Evolutionary conservation across 768 basidiomycete species (phyloP).

Genomic region (Serendipita vermifera): DNA sequence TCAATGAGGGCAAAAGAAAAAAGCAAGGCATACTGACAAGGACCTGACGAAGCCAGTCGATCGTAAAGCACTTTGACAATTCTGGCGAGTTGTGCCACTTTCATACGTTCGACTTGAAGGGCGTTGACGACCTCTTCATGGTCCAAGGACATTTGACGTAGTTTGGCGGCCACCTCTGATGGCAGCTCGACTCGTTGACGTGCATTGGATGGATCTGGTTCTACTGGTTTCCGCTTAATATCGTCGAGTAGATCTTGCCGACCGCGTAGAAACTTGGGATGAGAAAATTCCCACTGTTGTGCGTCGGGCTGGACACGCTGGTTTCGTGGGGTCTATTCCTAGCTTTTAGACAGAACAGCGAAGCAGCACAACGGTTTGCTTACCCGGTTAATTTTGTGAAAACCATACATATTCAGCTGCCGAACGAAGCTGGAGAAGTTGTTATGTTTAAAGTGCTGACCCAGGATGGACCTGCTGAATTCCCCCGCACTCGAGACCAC

Average conservation of each 20-base stretch:
- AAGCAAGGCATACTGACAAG: not conserved
- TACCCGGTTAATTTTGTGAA: constrained; percentile 86
- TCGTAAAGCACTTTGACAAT: constrained; percentile 54
- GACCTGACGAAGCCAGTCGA: not conserved
- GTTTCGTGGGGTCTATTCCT: constrained; percentile 57
- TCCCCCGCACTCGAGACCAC: constrained; percentile 78
- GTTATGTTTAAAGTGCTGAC: constrained; percentile 83
- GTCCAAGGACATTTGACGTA: constrained; percentile 59
- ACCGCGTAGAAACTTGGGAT: constrained; percentile 72
- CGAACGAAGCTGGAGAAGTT: constrained; percentile 91
- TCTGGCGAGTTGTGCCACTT: constrained; percentile 46
- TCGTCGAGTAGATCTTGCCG: constrained; percentile 71
- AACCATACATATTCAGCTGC: constrained; percentile 94
- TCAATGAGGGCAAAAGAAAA: not conserved
- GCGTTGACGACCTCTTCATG: constrained; percentile 39
- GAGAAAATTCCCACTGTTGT: constrained; percentile 82
- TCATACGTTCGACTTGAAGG: constrained; percentile 42
- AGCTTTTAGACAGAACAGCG: not conserved
- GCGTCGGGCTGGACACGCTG: constrained; percentile 68
- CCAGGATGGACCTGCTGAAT: constrained; percentile 72
- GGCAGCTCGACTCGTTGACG: constrained; percentile 69
- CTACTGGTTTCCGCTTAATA: constrained; percentile 75
- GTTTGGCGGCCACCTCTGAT: constrained; percentile 58
- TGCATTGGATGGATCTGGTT: constrained; percentile 52
- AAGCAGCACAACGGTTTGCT: constrained; percentile 20